Percentiles rank a stretch among this genome's conserved stretches.
Evolutionary conservation across 441 rosid genomes (phyloP).

Genomic region (Capsella rubella): DNA sequence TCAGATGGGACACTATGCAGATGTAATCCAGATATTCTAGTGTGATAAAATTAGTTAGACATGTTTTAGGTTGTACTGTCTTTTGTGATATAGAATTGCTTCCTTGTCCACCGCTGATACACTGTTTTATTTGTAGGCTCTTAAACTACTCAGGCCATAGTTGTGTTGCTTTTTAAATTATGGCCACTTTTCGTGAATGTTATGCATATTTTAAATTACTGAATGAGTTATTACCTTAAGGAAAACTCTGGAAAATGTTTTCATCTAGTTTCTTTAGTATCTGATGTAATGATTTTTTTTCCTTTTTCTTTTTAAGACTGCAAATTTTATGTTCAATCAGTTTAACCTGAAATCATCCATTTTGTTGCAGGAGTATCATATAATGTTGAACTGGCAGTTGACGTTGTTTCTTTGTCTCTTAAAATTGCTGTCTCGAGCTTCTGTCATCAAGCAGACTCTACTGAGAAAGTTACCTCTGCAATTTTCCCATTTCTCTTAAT

Average conservation of each 20-base stretch:
- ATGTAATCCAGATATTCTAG: background rate
- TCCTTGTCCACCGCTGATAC: constrained; percentile 17
- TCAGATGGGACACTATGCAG: constrained; percentile 3
- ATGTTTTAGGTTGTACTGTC: constrained; percentile 26
- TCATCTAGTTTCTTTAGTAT: constrained; percentile 18
- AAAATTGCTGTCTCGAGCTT: constrained; percentile 62
- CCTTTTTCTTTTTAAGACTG: background rate
- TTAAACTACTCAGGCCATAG: constrained; percentile 11
- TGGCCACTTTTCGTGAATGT: constrained; percentile 5
- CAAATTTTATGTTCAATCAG: constrained; percentile 16
- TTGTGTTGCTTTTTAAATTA: background rate
- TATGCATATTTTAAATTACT: constrained; percentile 14
- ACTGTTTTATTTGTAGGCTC: constrained; percentile 16
- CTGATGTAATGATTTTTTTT: background rate
- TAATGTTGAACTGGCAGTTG: constrained; percentile 55
- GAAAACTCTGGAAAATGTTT: constrained; percentile 26
- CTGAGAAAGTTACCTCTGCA: constrained; percentile 71
- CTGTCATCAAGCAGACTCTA: constrained; percentile 51
- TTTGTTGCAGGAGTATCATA: constrained; percentile 68
- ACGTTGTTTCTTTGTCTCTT: constrained; percentile 65
- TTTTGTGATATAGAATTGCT: constrained; percentile 1
- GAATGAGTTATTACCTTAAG: constrained; percentile 21
- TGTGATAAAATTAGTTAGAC: constrained; percentile 3
- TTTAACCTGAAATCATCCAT: constrained; percentile 24
- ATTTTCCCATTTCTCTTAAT: constrained; percentile 82